phyloP scores from a whole-genome alignment of 805 yeast genomes.

The Saccharomycopsis oosterbeekiorum region DNA sequence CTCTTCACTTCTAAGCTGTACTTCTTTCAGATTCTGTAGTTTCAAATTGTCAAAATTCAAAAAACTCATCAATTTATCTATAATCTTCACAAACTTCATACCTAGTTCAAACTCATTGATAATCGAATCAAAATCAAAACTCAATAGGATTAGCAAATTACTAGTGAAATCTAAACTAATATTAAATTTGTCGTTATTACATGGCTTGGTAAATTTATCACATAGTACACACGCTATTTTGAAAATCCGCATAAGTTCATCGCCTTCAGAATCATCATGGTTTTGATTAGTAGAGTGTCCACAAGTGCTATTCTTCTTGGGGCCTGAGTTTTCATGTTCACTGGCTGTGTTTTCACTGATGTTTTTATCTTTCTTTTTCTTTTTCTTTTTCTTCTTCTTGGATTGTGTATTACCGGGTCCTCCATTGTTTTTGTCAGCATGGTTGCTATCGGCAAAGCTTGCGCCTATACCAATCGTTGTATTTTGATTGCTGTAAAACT shows the following conservation, averaged over 20 bases:
- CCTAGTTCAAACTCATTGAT: constrained; percentile 5
- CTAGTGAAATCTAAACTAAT: constrained; percentile 15
- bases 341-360: background rate
- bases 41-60: constrained; percentile 2
- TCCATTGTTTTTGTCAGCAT: background rate
- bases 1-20: background rate
- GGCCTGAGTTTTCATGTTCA: background rate
- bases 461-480: background rate
- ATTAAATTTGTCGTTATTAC: constrained; percentile 15
- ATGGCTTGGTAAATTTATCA: constrained; percentile 17
- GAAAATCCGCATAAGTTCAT: background rate
- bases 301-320: background rate
- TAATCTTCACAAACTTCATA: constrained; percentile 3
- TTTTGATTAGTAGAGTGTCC: too few species aligned
- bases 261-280: background rate
- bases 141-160: constrained; percentile 9
- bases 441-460: background rate
- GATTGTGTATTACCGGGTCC: background rate
- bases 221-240: constrained; percentile 9
- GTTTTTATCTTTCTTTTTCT: background rate
- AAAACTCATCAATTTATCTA: constrained; percentile 5
- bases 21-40: background rate
- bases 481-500: background rate
- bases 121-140: constrained; percentile 3
- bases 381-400: background rate